Evolutionary conservation across 352 stramenopile species (phyloP).

Genomic region (Poterioochromonas sp.): DNA sequence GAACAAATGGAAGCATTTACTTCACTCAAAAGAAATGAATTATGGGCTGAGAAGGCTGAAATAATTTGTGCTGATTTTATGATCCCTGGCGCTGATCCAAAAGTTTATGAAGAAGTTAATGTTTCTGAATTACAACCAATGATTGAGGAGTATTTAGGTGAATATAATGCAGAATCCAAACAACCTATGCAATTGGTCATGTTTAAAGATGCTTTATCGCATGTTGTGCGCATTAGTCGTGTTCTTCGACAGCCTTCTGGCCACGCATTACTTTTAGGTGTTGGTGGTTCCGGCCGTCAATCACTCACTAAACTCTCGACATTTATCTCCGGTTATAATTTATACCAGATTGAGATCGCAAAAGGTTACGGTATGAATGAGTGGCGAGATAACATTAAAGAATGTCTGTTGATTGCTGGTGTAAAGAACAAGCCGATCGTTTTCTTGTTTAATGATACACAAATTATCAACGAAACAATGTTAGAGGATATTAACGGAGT

Average conservation of each 20-base stretch:
- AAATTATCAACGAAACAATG: slow-evolving; percentile 87
- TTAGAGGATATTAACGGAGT: slow-evolving; percentile 90
- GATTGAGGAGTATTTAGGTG: slow-evolving; percentile 71
- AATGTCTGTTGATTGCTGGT: slow-evolving; percentile 73
- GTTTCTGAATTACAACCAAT: slow-evolving; percentile 65
- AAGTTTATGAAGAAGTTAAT: slow-evolving; percentile 79
- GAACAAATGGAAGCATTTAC: slow-evolving; percentile 60
- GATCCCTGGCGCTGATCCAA: slow-evolving; percentile 72
- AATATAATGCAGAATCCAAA: slow-evolving; percentile 81
- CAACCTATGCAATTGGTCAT: slow-evolving; percentile 88
- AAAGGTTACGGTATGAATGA: slow-evolving; percentile 83
- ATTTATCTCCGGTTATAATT: slow-evolving; percentile 80
- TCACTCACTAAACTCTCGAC: slow-evolving; percentile 73
- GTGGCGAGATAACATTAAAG: slow-evolving; percentile 82
- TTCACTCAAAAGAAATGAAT: slow-evolving; percentile 59
- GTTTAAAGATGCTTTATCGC: slow-evolving; percentile 83
- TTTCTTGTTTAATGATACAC: slow-evolving; percentile 86
- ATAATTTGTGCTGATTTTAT: slow-evolving; percentile 84
- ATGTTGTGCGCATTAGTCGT: slow-evolving; percentile 80
- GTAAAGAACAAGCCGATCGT: slow-evolving; percentile 81
- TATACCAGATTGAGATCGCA: slow-evolving; percentile 85
- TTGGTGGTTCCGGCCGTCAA: slow-evolving; percentile 78
- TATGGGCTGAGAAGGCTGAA: slow-evolving; percentile 52
- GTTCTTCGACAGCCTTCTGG: slow-evolving; percentile 77
- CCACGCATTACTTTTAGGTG: slow-evolving; percentile 73